Percentiles rank a stretch among this genome's conserved stretches.
Conservation (phyloP, 345 rosid genomes). For the Acer saccharum region DNA sequence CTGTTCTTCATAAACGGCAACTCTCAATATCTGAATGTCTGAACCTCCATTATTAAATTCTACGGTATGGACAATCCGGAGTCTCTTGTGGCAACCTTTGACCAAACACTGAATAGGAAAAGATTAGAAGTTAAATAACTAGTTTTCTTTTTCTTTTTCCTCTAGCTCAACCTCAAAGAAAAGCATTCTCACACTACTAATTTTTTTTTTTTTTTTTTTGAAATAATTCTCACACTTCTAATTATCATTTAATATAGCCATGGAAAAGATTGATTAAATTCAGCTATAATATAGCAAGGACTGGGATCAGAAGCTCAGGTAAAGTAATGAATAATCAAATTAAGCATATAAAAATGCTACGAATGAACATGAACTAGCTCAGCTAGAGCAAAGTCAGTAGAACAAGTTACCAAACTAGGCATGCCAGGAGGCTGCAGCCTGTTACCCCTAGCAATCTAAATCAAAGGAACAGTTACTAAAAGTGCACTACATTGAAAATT, state of each 20-base stretch:
- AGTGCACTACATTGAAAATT: background rate
- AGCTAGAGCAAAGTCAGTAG: background rate
- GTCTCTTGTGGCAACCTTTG: slow-evolving; percentile 95
- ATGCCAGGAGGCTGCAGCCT: background rate
- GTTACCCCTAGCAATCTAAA: background rate
- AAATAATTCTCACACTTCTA: background rate
- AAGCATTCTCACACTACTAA: background rate
- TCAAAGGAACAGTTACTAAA: background rate
- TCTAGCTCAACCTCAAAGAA: background rate
- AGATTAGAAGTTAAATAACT: slow-evolving; percentile 3
- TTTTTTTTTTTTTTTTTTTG: no score
- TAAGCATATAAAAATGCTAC: background rate
- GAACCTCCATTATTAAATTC: slow-evolving; percentile 81
- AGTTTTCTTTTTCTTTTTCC: background rate
- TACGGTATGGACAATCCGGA: slow-evolving; percentile 83
- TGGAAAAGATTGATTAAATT: background rate
- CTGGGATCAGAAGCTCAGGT: background rate
- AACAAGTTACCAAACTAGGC: background rate
- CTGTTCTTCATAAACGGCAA: slow-evolving; percentile 87
- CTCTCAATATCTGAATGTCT: slow-evolving; percentile 86
- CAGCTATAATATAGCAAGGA: background rate
- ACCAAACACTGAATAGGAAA: slow-evolving; percentile 68
- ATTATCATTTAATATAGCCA: background rate
- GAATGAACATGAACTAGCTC: background rate
- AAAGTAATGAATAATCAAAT: background rate